Conservation (phyloP, 768 basidiomycete genomes). For the Rhizopogon salebrosus region DNA sequence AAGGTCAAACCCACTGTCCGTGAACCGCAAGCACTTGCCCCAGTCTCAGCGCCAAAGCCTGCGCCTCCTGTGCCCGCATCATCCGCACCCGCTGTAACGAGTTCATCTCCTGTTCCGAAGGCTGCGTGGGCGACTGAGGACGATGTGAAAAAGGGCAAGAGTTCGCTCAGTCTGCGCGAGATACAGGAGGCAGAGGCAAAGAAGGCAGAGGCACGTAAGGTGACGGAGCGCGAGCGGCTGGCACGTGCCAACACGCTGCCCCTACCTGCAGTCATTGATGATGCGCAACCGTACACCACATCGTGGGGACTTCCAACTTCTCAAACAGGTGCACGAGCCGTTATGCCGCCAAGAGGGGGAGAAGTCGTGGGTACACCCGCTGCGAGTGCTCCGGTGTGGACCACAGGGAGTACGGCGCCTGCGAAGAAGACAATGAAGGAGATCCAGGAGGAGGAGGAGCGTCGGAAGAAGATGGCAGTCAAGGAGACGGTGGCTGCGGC, state of each 20-base stretch:
- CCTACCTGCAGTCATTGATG: slow-evolving; percentile 40
- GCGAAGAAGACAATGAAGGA: slow-evolving; percentile 95
- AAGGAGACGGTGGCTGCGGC: slow-evolving; percentile 57
- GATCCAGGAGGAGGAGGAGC: slow-evolving; percentile 97
- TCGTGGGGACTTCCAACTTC: slow-evolving; percentile 88
- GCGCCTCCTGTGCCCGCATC: slow-evolving; percentile 3
- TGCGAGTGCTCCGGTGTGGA: slow-evolving; percentile 61
- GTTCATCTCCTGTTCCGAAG: slow-evolving; percentile 33
- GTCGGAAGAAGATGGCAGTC: slow-evolving; percentile 60
- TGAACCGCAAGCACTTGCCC: slow-evolving; percentile 15
- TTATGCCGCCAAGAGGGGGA: slow-evolving; percentile 38
- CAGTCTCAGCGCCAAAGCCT: slow-evolving; percentile 15
- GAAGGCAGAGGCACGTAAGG: slow-evolving; percentile 72
- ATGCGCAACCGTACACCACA: slow-evolving; percentile 55
- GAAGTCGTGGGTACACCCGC: slow-evolving; percentile 22
- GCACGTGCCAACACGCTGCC: slow-evolving; percentile 41
- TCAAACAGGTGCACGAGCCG: slow-evolving; percentile 56
- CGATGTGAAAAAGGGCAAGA: slow-evolving; percentile 53
- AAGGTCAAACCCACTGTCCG: slow-evolving; percentile 23
- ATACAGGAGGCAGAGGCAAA: slow-evolving; percentile 93
- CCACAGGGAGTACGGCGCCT: slow-evolving; percentile 48
- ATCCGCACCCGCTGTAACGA: slow-evolving; percentile 9
- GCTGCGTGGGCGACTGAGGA: slow-evolving; percentile 68
- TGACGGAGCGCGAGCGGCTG: slow-evolving; percentile 61
- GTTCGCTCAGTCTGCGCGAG: slow-evolving; percentile 70